These are phyloP conservation scores for Teratosphaeria epicoccoides DNA, from an alignment of 2,329 filamentous ascomycete species.

Conservation along the genomic window DNA sequence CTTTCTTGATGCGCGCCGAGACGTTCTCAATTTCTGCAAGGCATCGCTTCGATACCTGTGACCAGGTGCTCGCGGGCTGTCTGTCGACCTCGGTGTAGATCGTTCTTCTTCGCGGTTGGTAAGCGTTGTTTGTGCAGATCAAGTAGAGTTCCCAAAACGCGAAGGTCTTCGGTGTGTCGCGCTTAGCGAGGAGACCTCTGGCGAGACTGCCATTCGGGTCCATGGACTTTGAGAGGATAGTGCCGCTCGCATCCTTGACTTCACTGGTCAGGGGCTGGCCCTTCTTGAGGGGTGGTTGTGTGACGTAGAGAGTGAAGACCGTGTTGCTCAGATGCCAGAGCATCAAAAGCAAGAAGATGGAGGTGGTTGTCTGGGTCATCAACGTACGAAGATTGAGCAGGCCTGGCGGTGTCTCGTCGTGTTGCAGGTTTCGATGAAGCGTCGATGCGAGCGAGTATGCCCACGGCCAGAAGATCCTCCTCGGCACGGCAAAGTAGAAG, in stretches of 20 bases:
- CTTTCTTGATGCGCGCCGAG: constrained; percentile 52
- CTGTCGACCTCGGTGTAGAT: constrained; percentile 85
- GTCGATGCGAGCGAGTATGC: constrained; percentile 47
- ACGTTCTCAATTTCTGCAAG: constrained; percentile 59
- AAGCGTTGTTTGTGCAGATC: constrained; percentile 55
- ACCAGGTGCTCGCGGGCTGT: constrained; percentile 53
- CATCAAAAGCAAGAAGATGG: constrained; percentile 56
- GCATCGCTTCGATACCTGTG: constrained; percentile 61
- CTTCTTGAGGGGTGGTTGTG: constrained; percentile 72
- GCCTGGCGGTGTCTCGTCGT: constrained; percentile 51
- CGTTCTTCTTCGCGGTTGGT: constrained; percentile 62
- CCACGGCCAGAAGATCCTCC: constrained; percentile 52
- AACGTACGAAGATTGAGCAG: constrained; percentile 25
- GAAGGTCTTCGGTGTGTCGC: constrained; percentile 67
- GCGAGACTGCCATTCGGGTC: constrained; percentile 86
- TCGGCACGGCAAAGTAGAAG: constrained; percentile 51
- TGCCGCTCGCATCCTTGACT: constrained; percentile 45
- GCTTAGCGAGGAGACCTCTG: constrained; percentile 73
- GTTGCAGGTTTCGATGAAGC: constrained; percentile 61
- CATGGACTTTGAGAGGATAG: constrained; percentile 16
- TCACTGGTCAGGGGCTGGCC: constrained; percentile 73
- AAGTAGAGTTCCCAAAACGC: constrained; percentile 84
- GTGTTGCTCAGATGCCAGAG: constrained; percentile 70
- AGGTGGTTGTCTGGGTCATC: constrained; percentile 30
- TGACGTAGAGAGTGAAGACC: constrained; percentile 70